These are phyloP conservation scores for Fraxinus quadrangulata DNA, from an alignment of 257 asterid genomes.

Conservation along the genomic window DNA sequence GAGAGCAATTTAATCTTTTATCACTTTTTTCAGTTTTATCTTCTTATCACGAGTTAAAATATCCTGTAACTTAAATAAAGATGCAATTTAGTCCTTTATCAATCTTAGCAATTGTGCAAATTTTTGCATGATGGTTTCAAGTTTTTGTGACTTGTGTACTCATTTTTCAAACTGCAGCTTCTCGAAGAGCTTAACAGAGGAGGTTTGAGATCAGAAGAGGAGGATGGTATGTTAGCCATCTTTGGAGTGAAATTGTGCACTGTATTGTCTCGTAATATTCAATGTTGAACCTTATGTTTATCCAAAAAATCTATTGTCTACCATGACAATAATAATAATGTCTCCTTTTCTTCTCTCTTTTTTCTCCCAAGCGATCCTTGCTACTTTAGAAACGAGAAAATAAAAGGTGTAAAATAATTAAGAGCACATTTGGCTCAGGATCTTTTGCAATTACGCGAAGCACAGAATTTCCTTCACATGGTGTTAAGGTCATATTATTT, in stretches of 20 bases:
- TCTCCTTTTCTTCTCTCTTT: background rate
- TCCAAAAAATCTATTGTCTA: background rate
- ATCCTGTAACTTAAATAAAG: background rate
- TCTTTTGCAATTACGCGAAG: background rate
- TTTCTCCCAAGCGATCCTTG: background rate
- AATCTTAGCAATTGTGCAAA: background rate
- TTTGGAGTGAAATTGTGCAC: constrained; percentile 8
- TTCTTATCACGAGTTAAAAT: background rate
- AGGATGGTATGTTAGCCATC: constrained; percentile 47
- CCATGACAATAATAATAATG: constrained; percentile 3
- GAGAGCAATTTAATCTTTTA: background rate
- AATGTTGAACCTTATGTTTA: background rate
- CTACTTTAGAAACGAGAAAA: background rate
- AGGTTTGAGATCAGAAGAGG: constrained; percentile 49
- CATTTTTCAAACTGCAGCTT: constrained; percentile 54
- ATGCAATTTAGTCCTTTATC: background rate
- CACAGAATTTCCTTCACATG: background rate
- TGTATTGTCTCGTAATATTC: background rate
- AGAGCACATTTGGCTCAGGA: background rate
- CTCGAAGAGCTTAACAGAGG: constrained; percentile 77
- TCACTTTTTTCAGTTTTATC: background rate
- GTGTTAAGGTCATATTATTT: background rate
- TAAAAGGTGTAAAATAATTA: background rate
- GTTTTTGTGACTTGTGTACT: constrained; percentile 14
- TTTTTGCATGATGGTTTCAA: background rate